Percentiles rank a stretch among this genome's conserved stretches.
These are phyloP conservation scores for Agrocybe praecox DNA, from an alignment of 768 basidiomycete species.

Conservation along the genomic window DNA sequence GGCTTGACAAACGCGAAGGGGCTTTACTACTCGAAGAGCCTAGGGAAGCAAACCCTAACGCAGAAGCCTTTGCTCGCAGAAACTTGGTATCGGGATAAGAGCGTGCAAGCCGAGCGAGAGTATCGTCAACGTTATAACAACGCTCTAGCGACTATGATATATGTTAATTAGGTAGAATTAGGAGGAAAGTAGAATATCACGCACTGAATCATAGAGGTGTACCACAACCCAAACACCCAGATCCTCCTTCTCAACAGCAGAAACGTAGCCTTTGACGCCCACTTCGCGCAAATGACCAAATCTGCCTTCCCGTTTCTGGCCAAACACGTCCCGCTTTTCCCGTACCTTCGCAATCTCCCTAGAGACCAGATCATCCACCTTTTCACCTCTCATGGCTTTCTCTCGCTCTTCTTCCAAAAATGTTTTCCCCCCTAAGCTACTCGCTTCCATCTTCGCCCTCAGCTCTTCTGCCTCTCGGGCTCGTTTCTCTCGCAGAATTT, in stretches of 20 bases:
- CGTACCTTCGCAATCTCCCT: conserved; percentile 41
- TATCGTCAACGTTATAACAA: conserved; percentile 72
- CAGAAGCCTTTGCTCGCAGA: conserved; percentile 75
- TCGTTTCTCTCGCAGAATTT: conserved; percentile 53
- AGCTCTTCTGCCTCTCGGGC: conserved; percentile 54
- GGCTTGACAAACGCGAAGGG: conserved; percentile 12
- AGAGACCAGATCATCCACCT: conserved; percentile 45
- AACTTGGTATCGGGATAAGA: conserved; percentile 75
- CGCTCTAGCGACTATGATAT: conserved; percentile 66
- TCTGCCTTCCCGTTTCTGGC: conserved; percentile 49
- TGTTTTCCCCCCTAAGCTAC: conserved; percentile 67
- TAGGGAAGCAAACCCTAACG: conserved; percentile 66
- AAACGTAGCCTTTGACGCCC: conserved; percentile 69
- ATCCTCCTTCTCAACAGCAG: conserved; percentile 75
- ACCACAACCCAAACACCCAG: conserved; percentile 79
- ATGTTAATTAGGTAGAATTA: not conserved
- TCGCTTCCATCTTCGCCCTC: conserved; percentile 63
- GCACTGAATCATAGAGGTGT: conserved; percentile 81
- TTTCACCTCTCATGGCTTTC: conserved; percentile 46
- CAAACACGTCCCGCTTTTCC: conserved; percentile 45
- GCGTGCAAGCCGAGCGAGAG: conserved; percentile 69
- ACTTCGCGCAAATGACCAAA: conserved; percentile 87
- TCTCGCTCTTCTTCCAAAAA: conserved; percentile 78
- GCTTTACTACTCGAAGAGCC: conserved; percentile 18
- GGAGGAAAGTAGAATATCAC: conserved; percentile 23